These are phyloP conservation scores for Fusarium sp. DNA, from an alignment of 2,329 filamentous ascomycete species.

Conservation along the genomic window DNA sequence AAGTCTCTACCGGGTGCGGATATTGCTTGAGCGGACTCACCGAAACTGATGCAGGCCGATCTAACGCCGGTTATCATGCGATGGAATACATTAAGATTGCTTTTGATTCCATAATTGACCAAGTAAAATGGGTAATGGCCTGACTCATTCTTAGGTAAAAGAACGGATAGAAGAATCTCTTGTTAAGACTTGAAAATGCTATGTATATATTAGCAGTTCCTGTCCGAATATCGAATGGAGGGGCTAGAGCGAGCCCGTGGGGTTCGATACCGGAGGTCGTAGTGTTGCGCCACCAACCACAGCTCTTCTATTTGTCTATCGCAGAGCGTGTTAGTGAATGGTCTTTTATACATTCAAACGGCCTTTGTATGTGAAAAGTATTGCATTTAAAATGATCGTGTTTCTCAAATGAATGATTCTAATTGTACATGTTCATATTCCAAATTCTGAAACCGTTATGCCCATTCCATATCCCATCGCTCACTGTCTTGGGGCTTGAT, in stretches of 20 bases:
- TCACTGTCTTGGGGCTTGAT: constrained; percentile 37
- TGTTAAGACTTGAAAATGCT: not conserved
- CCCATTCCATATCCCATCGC: not conserved
- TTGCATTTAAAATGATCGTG: not conserved
- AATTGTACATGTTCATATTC: not conserved
- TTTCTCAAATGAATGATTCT: not conserved
- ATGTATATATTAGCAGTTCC: constrained; percentile 4
- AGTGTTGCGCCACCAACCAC: constrained; percentile 38
- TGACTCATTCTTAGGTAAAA: not conserved
- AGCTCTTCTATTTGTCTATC: constrained; percentile 35
- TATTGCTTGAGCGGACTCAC: constrained; percentile 27
- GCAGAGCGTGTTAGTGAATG: constrained; percentile 19
- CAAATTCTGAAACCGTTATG: not conserved
- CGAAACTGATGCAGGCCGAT: constrained; percentile 33
- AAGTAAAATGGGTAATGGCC: constrained; percentile 8
- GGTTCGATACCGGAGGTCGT: constrained; percentile 48
- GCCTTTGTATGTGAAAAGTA: not conserved
- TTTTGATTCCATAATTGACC: not conserved
- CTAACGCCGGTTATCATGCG: constrained; percentile 27
- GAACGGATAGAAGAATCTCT: not conserved
- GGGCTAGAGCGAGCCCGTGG: constrained; percentile 19
- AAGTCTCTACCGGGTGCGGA: constrained; percentile 37
- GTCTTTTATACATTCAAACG: not conserved
- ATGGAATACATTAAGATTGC: constrained; percentile 9
- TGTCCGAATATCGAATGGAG: constrained; percentile 12